A percentile compares a stretch with the other conserved stretches of the same genome.
Evolutionary conservation across 163 green algal genomes (phyloP).

Genomic region (Coccomyxa subellipsoidea): DNA sequence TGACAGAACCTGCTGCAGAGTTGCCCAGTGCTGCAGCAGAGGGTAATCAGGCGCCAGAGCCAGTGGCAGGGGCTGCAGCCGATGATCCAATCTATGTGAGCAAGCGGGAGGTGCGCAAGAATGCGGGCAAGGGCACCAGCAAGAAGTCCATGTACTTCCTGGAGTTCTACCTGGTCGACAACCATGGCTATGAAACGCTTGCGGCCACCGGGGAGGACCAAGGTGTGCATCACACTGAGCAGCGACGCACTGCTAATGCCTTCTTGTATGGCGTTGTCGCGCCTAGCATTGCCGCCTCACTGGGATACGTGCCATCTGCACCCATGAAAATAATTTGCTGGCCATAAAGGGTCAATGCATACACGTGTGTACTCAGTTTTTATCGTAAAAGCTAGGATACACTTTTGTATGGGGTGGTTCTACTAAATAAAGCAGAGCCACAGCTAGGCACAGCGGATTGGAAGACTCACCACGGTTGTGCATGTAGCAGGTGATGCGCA

Average conservation of each 20-base stretch:
- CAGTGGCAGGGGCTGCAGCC: not conserved
- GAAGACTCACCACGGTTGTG: too few species aligned
- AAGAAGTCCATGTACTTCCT: slow-evolving; percentile 27
- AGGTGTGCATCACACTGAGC: not conserved
- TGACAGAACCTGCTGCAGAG: not conserved
- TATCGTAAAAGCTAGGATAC: too few species aligned
- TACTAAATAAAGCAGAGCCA: too few species aligned
- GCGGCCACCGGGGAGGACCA: slow-evolving; percentile 52
- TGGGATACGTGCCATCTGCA: too few species aligned
- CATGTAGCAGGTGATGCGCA: slow-evolving; percentile 56
- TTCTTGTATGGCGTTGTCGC: not conserved
- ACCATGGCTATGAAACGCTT: slow-evolving; percentile 32
- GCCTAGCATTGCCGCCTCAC: too few species aligned
- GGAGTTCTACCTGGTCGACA: slow-evolving; percentile 45
- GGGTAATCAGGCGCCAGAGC: not conserved
- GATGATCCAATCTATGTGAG: slow-evolving; percentile 20
- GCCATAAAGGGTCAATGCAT: too few species aligned
- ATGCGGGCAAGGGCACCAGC: slow-evolving; percentile 7
- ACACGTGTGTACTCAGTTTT: too few species aligned
- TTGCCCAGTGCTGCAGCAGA: not conserved
- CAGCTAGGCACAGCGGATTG: too few species aligned
- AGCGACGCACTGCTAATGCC: not conserved
- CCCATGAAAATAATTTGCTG: too few species aligned
- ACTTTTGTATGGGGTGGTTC: too few species aligned
- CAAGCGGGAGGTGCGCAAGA: slow-evolving; percentile 21